These are phyloP conservation scores for Lactifluus pinguis DNA, from an alignment of 768 basidiomycete genomes.

Conservation along the genomic window DNA sequence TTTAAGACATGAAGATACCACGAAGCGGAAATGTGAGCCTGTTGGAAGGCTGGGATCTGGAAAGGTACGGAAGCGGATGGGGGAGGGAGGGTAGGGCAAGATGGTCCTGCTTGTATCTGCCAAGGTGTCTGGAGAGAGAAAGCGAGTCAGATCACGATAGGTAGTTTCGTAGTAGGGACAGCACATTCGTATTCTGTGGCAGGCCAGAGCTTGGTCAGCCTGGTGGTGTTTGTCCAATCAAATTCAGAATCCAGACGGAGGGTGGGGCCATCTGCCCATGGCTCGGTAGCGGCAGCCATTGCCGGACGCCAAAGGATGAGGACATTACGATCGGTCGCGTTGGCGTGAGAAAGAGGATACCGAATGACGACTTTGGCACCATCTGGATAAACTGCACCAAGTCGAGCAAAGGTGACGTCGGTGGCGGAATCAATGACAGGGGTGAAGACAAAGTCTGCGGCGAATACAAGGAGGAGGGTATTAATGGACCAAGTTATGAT, in stretches of 20 bases:
- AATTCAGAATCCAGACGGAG: slow-evolving; percentile 34
- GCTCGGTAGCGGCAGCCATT: slow-evolving; percentile 19
- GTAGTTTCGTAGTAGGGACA: background rate
- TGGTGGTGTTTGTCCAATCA: slow-evolving; percentile 54
- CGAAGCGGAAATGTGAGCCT: slow-evolving; percentile 55
- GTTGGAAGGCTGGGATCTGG: slow-evolving; percentile 54
- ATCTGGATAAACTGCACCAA: slow-evolving; percentile 63
- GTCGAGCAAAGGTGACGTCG: slow-evolving; percentile 53
- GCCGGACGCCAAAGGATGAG: slow-evolving; percentile 39
- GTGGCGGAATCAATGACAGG: slow-evolving; percentile 48
- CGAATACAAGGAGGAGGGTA: slow-evolving; percentile 28
- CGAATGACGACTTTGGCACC: slow-evolving; percentile 55
- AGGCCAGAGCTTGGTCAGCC: slow-evolving; percentile 55
- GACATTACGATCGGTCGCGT: slow-evolving; percentile 27
- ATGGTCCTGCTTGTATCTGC: slow-evolving; percentile 33
- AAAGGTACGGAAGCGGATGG: slow-evolving; percentile 62
- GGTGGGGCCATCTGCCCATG: slow-evolving; percentile 49
- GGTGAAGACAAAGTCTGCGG: slow-evolving; percentile 42
- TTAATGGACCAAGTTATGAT: slow-evolving; percentile 31
- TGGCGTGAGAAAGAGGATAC: slow-evolving; percentile 33
- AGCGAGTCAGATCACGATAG: background rate
- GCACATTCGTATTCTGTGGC: slow-evolving; percentile 61
- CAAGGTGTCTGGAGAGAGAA: slow-evolving; percentile 32
- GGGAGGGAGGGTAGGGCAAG: slow-evolving; percentile 40
- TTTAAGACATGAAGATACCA: slow-evolving; percentile 56